Evolutionary conservation across 768 basidiomycete species (phyloP).

Genomic region (Trametes elegans): DNA sequence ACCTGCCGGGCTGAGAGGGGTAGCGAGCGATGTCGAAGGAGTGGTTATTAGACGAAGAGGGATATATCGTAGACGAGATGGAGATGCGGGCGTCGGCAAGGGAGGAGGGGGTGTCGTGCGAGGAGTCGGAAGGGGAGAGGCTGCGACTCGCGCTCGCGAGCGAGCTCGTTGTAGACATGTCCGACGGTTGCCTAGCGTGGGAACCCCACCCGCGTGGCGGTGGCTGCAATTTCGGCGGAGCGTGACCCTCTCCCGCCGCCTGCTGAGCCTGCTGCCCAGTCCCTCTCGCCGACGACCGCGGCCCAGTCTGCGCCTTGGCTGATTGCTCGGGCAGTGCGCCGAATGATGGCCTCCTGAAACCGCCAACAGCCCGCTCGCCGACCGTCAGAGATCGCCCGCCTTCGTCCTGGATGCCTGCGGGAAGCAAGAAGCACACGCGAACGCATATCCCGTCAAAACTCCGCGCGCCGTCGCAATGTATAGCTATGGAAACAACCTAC

Average conservation of each 20-base stretch:
- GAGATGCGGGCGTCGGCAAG: constrained; percentile 38
- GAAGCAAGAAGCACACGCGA: background rate
- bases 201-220: constrained; percentile 16
- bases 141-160: constrained; percentile 1
- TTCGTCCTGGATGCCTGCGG: background rate
- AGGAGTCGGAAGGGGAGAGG: constrained; percentile 14
- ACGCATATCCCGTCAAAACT: background rate
- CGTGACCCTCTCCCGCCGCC: background rate
- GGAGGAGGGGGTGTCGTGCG: constrained; percentile 25
- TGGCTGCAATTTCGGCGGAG: background rate
- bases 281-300: background rate
- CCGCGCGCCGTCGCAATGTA: background rate
- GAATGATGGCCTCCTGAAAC: constrained; percentile 11
- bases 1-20: constrained; percentile 21
- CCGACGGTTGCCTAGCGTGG: constrained; percentile 17
- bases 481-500: constrained; percentile 16
- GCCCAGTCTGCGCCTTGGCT: background rate
- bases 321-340: background rate
- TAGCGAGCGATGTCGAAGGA: constrained; percentile 18
- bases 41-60: constrained; percentile 28
- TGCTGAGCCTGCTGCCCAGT: background rate
- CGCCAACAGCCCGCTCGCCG: background rate
- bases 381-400: too few species aligned
- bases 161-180: constrained; percentile 8
- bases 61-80: constrained; percentile 42